Conservation (phyloP, 306 rosid species). For the Cucumis hystrix region DNA sequence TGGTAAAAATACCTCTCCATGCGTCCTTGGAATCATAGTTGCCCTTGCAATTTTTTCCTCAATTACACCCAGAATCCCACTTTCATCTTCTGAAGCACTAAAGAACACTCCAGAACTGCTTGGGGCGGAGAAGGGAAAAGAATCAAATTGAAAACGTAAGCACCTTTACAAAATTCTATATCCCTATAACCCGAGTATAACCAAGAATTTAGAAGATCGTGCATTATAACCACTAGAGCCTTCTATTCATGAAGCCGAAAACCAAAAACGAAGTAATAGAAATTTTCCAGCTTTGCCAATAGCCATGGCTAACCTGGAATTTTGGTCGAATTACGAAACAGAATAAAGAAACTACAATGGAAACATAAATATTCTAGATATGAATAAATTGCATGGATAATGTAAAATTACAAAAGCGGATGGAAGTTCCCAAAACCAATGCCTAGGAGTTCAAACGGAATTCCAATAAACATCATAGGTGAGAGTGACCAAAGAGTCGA, state of each 20-base stretch:
- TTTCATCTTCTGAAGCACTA: constrained; percentile 51
- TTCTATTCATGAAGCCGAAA: neutral
- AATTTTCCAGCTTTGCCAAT: neutral
- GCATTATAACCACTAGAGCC: neutral
- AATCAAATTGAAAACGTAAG: neutral
- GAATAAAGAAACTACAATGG: neutral
- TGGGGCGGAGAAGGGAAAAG: neutral
- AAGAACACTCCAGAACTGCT: constrained; percentile 76
- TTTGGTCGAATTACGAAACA: neutral
- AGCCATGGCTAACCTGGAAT: neutral
- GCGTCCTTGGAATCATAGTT: constrained; percentile 64
- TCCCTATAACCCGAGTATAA: neutral
- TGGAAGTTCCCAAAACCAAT: neutral
- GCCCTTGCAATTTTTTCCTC: constrained; percentile 86
- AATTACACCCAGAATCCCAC: constrained; percentile 44
- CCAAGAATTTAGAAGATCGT: neutral
- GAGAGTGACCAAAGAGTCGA: neutral
- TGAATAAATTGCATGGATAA: neutral
- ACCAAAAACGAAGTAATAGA: neutral
- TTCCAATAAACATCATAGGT: neutral
- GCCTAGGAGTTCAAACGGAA: neutral
- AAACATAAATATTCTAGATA: neutral
- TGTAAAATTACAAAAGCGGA: neutral
- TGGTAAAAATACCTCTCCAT: constrained; percentile 60
- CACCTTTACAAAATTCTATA: neutral